Base-by-base conservation (phyloP, 2,329 filamentous ascomycete genomes). In the Cladosporium sp. region DNA sequence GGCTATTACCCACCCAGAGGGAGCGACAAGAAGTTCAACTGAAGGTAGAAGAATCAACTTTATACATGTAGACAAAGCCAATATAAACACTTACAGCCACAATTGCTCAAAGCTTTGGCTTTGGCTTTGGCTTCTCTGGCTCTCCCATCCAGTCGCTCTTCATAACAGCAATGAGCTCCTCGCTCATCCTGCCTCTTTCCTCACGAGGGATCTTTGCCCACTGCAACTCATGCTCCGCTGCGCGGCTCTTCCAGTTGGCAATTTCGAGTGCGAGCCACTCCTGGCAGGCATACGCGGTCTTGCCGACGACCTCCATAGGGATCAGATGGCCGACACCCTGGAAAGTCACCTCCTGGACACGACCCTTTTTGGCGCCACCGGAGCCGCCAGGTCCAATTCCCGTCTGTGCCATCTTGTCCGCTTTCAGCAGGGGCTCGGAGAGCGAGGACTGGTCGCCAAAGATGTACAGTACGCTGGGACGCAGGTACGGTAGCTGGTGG, bases 321-420 rank as follows among this genome's bases (percentile, higher is more conserved):
- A 97, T 86, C 50, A 97, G 78, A 77, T 98, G 94, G 0, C 93
- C 92, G 6, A 84, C 82, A 0, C 84, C 84, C 31, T 89, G 79
- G 8, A 95, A 78, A 18, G 87, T 81, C 5, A 91, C 84, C 69
- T 88, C 83, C 65, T 82, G 83, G 2, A 97, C 93, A 55, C 87
- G 82, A 0, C 90, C 91, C 14, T 84, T 84, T n/a, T 78, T 77
- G 4, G 76, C 81, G 57, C 90, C 85, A 21, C 92, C 86, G 70
- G 87, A 90, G 1, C 91, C 91, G 7, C 90, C 89, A 0, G 85
- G 78, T 0, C 87, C 90, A 0, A 79, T 77, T 1, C 91, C 91
- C 0, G 89, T 92, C n/a, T 80, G 68, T 1, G 81, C 77, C 75
- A 91, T 80, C 77, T 91, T 91, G 61, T 85, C 80, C n/a, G 80